Base-by-base conservation (phyloP, 176 grass and related monocot genomes). In the Triticum timopheevii region DNA sequence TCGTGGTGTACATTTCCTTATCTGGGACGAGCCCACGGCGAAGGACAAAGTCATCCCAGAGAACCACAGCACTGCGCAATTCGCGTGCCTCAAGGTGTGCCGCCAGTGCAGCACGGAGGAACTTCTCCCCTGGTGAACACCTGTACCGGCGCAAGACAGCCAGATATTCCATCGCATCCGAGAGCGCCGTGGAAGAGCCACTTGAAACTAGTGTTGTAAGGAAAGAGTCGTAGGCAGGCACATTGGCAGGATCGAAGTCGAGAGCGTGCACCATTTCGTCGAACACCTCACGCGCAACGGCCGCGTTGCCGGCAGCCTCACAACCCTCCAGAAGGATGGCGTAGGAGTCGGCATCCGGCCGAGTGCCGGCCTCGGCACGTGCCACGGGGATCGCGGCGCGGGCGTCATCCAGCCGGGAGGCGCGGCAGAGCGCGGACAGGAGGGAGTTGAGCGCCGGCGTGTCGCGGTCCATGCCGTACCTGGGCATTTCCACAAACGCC, bases 301-400 rank as follows among this genome's bases (percentile, higher is more conserved):
- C 77, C 34, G 78, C 59, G 3, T 96, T 88, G 4, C 24, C 80
- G 11, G 93, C 88, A 6, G 86, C 85, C 82, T 98, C 96, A 6
- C 96, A 96, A 0, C 96, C 96, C 70, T 98, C 93, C 1, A 98
- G 92, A 13, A 96, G 90, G 78, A 98, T 92, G 38, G 92, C 90
- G 62, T 96, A 96, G 36, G 92, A 94, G 75, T 98, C 96, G 12
- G 82, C 82, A 61, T 98, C 93, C 4, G 93, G 93, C 44, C 65
- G 56, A 8, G 54, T 79, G 76, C 79, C 61, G 1, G 80, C 69
- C 78, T 79, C 83, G 3, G 67, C 65, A 61, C 84, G 77, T 4
- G 85, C 86, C 50, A 90, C 77, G 12, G 83, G 86, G 20, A 94
- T 82, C 10, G 67, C 87, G 10, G 87, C 82, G 19, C 96, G 94